Evolutionary conservation across 768 basidiomycete species (phyloP), one percentile per base, ranked within the genome.

Genomic region (Agaricus subrufescens): DNA sequence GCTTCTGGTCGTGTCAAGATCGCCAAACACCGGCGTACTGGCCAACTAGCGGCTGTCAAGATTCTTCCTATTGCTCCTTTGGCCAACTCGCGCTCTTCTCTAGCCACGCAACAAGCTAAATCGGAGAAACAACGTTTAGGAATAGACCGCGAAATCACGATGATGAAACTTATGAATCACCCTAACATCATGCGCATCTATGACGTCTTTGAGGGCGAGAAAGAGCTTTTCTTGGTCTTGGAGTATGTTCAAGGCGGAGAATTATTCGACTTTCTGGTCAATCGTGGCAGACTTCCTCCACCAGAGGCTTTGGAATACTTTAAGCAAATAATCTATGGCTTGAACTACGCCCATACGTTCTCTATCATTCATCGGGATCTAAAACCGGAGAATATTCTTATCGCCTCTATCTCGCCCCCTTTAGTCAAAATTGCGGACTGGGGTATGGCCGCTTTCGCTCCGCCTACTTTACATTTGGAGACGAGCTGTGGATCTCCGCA

Each of bases 131-230:
- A 87, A 60, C 82, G 88, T 57, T 81, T 95, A 46, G 89, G 91
- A 3, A 88, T 98, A 58, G 94, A 97, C 68, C 77, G 92, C 60
- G 95, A 98, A 70, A 96, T 98, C 58, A 92, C 91, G 54, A 94
- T 98, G 86, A 96, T 98, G 95, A 98, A 98, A 70, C 87, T 98
- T 63, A 94, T 98, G 86, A 91, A 95, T 65, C 95, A 98, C 67
- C 95, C 94, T 1, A 97, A 97, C 71, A 93, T 98, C 63, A 84
- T 98, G 77, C 85, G 89, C 59, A 87, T 98, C 40, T 94, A 92
- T 71, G 95, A 98, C 66, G 95, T 98, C 52, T 97, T 90, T 71
- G 94, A 98, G 72, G 90, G 91, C 66, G 85, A 90, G 42, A 86
- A 82, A 65, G 91, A 96, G 62, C 85, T 98, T 42, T 97, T 89